Base-by-base conservation (phyloP, 2,329 filamentous ascomycete species). In the Cladophialophora immunda region DNA sequence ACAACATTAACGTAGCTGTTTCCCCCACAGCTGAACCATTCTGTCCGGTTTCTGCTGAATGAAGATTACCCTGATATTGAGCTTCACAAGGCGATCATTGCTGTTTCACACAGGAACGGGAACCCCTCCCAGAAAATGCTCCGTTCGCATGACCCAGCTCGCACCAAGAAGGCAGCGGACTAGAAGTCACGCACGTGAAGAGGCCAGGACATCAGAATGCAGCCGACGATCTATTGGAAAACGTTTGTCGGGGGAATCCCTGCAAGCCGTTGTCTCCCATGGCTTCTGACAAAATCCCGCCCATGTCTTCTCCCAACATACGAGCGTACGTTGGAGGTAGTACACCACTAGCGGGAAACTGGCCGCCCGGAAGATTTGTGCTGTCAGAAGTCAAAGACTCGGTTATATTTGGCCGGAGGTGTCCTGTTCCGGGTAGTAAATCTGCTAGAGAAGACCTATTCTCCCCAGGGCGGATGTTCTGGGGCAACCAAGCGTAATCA, bases 301-400 rank as follows among this genome's bases (percentile, higher is more conserved):
- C 62, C 62, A 64, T 64, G 27, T 64, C 62, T 58, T 64, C 62
- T 22, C 62, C 62, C 29, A 64, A n/a, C 62, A 64, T 64, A 17
- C 62, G 38, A 17, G 62, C 62, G 36, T 64, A 64, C 50, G 41
- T 59, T 25, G 62, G 30, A 13, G 55, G 62, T 7, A 64, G 17
- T 17, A 27, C 29, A 22, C 30, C 52, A 27, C 13, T 29, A 22
- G 27, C 15, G n/a, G 53, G 27, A 34, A 54, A 60, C 11, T 22
- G 50, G 2, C 27, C 22, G 8, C 7, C 17, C 6, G 32, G 34
- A 9, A 32, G n/a, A 34, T 50, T 45, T 13, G 53, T 27, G 50
- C 29, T 15, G 19, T 41, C 22, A 11, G 36, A 22, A 34, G 29
- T 27, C 41, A 29, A 27, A 7, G n/a, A 11, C 32, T 22, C 41